phyloP scores from a whole-genome alignment of 225 moss, liverwort and hornwort genomes.

The Neckera pumila region DNA sequence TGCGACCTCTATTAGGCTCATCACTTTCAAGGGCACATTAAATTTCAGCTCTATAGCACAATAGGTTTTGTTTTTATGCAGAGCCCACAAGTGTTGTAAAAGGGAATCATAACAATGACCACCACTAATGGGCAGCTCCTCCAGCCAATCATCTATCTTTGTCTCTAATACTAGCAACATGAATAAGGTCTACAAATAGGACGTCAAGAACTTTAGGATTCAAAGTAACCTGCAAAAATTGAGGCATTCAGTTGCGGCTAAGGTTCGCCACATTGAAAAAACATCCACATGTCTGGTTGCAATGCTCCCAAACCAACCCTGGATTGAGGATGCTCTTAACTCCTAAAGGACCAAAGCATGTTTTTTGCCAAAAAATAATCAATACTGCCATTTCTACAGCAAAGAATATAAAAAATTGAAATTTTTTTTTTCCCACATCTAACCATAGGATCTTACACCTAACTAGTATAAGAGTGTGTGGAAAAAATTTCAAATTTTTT shows the following conservation, averaged over 20 bases:
- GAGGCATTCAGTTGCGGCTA: neutral
- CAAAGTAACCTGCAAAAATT: fast-evolving
- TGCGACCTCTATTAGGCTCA: neutral
- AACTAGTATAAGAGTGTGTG: too few relatives aligned
- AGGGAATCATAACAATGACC: neutral
- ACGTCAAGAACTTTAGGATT: fast-evolving
- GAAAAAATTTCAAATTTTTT: too few relatives aligned
- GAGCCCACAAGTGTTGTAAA: neutral
- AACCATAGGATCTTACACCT: too few relatives aligned
- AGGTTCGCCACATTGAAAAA: too few relatives aligned
- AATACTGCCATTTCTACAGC: too few relatives aligned
- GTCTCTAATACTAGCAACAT: neutral
- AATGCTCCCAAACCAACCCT: too few relatives aligned
- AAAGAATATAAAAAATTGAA: too few relatives aligned
- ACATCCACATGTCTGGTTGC: too few relatives aligned
- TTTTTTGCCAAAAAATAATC: too few relatives aligned
- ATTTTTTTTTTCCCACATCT: too few relatives aligned
- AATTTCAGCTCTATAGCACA: neutral
- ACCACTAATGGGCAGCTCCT: fast-evolving
- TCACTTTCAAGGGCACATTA: neutral
- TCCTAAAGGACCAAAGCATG: too few relatives aligned
- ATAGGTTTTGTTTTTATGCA: neutral
- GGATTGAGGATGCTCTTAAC: too few relatives aligned
- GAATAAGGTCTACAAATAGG: neutral
- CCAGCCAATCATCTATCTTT: neutral